A percentile compares a stretch with the other conserved stretches of the same genome.
phyloP scores from a whole-genome alignment of 2,329 filamentous ascomycete genomes.

The Fusarium irregulare region DNA sequence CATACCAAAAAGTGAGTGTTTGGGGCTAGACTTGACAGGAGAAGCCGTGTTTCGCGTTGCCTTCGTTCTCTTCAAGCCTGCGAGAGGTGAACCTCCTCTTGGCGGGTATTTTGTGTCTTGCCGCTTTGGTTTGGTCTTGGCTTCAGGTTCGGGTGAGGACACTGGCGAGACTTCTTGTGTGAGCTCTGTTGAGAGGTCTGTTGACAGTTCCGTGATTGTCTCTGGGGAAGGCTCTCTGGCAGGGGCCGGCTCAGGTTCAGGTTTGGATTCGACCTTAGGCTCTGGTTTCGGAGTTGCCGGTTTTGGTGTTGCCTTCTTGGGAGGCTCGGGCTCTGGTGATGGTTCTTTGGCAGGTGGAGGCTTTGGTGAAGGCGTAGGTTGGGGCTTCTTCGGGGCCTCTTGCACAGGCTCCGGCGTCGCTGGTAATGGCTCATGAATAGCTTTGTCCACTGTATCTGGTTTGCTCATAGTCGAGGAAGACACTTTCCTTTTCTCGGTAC shows the following conservation, averaged over 20 bases:
- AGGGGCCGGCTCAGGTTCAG: constrained; percentile 11
- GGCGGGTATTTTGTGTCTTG: constrained; percentile 34
- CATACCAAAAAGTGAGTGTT: constrained; percentile 66
- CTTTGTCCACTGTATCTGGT: constrained; percentile 31
- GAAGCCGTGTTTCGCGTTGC: constrained; percentile 65
- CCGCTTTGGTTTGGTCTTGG: constrained; percentile 35
- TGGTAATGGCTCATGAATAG: constrained; percentile 14
- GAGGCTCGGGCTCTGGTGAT: constrained; percentile 19
- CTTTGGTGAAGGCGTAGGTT: constrained; percentile 11
- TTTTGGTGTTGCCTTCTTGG: constrained; percentile 20
- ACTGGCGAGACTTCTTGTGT: background rate
- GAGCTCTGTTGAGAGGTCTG: constrained; percentile 5
- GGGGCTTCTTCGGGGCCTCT: constrained; percentile 19
- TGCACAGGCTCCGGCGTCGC: constrained; percentile 8
- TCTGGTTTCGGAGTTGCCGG: constrained; percentile 5
- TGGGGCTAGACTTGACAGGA: constrained; percentile 59
- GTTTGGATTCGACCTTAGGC: constrained; percentile 6
- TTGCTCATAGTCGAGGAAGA: constrained; percentile 40
- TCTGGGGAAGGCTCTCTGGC: constrained; percentile 16
- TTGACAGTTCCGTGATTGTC: constrained; percentile 21
- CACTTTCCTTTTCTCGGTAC: constrained; percentile 35
- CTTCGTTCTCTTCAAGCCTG: constrained; percentile 64
- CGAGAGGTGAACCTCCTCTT: constrained; percentile 42
- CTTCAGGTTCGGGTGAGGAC: constrained; percentile 28
- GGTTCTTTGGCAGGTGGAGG: constrained; percentile 22